Evolutionary conservation across 768 basidiomycete genomes (phyloP), one percentile per base, ranked within the genome.

Genomic region (Kockovaella imperatae): DNA sequence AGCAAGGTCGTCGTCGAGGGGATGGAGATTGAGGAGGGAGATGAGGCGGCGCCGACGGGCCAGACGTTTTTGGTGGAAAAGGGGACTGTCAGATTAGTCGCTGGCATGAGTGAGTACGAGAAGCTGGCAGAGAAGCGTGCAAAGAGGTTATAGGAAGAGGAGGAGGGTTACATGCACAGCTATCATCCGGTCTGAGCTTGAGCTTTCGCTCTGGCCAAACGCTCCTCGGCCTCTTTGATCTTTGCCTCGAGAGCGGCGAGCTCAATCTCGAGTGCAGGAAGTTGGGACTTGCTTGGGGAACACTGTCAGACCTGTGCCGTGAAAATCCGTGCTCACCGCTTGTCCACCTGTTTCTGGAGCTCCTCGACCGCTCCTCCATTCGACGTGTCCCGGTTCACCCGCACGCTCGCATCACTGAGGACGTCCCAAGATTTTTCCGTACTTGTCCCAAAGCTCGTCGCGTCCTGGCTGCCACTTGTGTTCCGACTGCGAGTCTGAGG

Each of bases 61-160:
- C 49, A 26, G 57, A 55, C 3, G 58, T 42, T 21, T 31, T 60
- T 8, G 70, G 71, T 11, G 52, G 56, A n/a, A 59, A 56, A 21
- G 64, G 62, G 2, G 50, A 49, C 25, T 57, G 71, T 25, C 62
- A 58, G 45, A 41, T 49, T 67, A 54, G 51, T 50, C 30, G 50
- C 56, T 23, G 72, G 64, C 4, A 68, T 74, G 64, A 52, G 52
- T 11, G 53, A 59, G 35, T 73, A 74, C 49, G 70, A 71, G 5
- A 57, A 47, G 17, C 32, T 55, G 20, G 69, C 69, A 3, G 68
- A 32, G 34, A 7, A 38, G 11, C 6, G 36, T n/a, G 36, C 36
- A 17, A n/a, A 17, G 36, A 38, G n/a, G n/a, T n/a, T n/a, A n/a
- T n/a, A n/a, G n/a, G n/a, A n/a, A n/a, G n/a, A n/a, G n/a, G n/a